phyloP scores from a whole-genome alignment of 495 filamentous ascomycete genomes.

The Aspergillus campestris region DNA sequence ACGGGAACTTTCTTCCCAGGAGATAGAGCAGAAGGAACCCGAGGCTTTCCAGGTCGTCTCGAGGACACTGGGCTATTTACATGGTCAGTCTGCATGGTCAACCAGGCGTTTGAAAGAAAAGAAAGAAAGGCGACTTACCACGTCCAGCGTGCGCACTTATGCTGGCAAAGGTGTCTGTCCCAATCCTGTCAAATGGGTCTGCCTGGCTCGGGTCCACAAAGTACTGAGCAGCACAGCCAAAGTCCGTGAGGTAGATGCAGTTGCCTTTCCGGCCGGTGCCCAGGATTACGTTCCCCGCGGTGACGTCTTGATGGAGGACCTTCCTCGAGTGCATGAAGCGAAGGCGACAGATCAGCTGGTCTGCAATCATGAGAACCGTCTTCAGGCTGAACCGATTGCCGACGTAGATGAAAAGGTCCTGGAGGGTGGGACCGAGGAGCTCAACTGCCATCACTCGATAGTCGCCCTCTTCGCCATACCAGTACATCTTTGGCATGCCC shows the following conservation, averaged over 20 bases:
- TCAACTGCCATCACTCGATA: constrained; percentile 21
- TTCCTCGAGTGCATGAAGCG: constrained; percentile 16
- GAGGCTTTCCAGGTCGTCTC: constrained; percentile 33
- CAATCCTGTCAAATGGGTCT: neutral
- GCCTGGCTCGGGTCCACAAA: no score
- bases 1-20: constrained; percentile 29
- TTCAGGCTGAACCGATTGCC: constrained; percentile 23
- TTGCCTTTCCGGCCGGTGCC: constrained; percentile 22
- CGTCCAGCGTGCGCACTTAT: neutral
- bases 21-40: constrained; percentile 34
- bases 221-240: constrained; percentile 8
- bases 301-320: constrained; percentile 28
- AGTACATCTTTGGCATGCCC: constrained; percentile 24
- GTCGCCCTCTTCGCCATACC: constrained; percentile 20
- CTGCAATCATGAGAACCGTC: constrained; percentile 28
- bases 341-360: constrained; percentile 15
- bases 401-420: constrained; percentile 28
- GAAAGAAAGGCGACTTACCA: neutral
- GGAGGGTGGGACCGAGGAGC: constrained; percentile 31
- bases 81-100: no score
- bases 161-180: neutral
- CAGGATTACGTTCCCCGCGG: constrained; percentile 28
- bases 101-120: neutral
- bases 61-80: neutral
- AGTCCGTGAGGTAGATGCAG: constrained; percentile 23